Evolutionary conservation across 2,329 filamentous ascomycete species (phyloP).

Genomic region (Cladophialophora carrionii): DNA sequence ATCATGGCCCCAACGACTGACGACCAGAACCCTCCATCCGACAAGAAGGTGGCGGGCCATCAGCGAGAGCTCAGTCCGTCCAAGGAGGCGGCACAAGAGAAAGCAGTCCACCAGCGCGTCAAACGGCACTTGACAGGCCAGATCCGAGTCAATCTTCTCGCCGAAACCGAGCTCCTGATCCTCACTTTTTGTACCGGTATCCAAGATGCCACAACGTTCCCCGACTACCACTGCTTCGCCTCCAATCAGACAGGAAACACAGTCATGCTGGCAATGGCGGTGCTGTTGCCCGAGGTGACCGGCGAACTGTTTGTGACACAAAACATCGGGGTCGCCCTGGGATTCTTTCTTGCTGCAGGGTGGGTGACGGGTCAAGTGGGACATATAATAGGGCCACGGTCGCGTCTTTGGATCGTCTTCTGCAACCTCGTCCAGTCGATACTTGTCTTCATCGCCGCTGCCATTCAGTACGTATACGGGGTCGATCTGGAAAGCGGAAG

Average conservation of each 20-base stretch:
- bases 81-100: neutral
- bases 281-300: conserved; percentile 50
- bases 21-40: neutral
- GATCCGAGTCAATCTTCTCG: conserved; percentile 28
- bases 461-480: conserved; percentile 43
- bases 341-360: conserved; percentile 60
- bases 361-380: conserved; percentile 62
- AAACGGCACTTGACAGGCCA: conserved; percentile 26
- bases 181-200: conserved; percentile 48
- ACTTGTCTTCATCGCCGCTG: conserved; percentile 59
- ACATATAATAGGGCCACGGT: conserved; percentile 55
- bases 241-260: conserved; percentile 70
- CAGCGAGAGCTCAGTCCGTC: neutral
- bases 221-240: conserved; percentile 65
- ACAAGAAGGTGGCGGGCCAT: conserved; percentile 1
- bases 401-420: conserved; percentile 58
- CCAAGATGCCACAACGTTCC: conserved; percentile 62
- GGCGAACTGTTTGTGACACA: conserved; percentile 56
- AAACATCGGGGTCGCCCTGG: conserved; percentile 61
- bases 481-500: conserved; percentile 43
- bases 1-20: conserved; percentile 4
- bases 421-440: conserved; percentile 60
- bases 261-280: conserved; percentile 60
- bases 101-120: conserved; percentile 1
- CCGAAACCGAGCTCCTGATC: conserved; percentile 46